Percentiles rank a stretch among this genome's conserved stretches.
phyloP scores from a whole-genome alignment of 2,329 filamentous ascomycete species.

The Ophiosphaerella narmari region DNA sequence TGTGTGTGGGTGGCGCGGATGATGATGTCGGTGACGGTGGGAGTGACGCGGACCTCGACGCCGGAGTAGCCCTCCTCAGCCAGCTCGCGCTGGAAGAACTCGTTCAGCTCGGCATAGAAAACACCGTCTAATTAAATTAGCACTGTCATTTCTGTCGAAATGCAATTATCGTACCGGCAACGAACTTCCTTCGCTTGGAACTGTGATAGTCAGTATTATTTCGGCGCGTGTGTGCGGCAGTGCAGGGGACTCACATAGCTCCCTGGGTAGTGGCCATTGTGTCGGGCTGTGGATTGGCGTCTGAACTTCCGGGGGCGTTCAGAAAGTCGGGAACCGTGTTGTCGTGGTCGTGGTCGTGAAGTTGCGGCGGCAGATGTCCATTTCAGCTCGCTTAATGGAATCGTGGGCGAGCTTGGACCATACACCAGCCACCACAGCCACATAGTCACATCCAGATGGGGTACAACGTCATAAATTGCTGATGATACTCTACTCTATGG shows the following conservation, averaged over 20 bases:
- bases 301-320: slow-evolving; percentile 45
- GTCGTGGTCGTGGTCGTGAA: slow-evolving; percentile 35
- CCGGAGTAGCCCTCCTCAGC: slow-evolving; percentile 99
- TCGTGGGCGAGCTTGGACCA: slow-evolving; percentile 16
- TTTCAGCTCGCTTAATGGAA: slow-evolving; percentile 21
- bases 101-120: slow-evolving; percentile 99
- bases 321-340: slow-evolving; percentile 38
- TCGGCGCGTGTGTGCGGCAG: background rate
- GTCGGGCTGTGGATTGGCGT: slow-evolving; percentile 40
- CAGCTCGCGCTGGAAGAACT: slow-evolving; percentile 99
- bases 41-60: slow-evolving; percentile 99
- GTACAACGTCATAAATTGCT: too few species aligned
- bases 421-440: slow-evolving; percentile 2
- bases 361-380: slow-evolving; percentile 10
- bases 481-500: too few species aligned
- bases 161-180: slow-evolving; percentile 50
- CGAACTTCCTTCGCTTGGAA: slow-evolving; percentile 82
- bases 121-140: slow-evolving; percentile 72
- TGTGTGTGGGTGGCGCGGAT: slow-evolving; percentile 99
- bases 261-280: slow-evolving; percentile 49
- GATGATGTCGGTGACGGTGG: slow-evolving; percentile 99
- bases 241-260: slow-evolving; percentile 45
- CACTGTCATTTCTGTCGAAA: background rate
- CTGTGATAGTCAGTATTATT: slow-evolving; percentile 53
- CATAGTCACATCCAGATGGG: background rate